A percentile compares a stretch with the other conserved stretches of the same genome.
Conservation (phyloP, 2,329 filamentous ascomycete genomes). For the Ophiostoma sp. region DNA sequence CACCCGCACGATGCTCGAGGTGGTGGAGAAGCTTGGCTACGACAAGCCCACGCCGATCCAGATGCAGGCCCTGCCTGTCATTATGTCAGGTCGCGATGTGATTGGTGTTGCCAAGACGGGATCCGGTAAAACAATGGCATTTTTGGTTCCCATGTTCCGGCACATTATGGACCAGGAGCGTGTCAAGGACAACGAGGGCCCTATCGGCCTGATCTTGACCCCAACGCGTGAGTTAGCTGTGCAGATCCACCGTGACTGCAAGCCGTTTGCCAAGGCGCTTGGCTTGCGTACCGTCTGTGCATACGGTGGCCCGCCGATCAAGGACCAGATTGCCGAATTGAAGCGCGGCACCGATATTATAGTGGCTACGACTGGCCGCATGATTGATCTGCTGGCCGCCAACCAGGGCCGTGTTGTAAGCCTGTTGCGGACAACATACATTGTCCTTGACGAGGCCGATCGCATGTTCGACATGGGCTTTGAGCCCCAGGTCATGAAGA, state of each 20-base stretch:
- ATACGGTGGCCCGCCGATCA: constrained; percentile 92
- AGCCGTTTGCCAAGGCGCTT: constrained; percentile 84
- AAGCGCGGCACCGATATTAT: constrained; percentile 94
- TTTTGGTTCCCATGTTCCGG: constrained; percentile 92
- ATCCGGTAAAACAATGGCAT: constrained; percentile 95
- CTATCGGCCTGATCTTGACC: constrained; percentile 83
- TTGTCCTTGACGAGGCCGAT: constrained; percentile 94
- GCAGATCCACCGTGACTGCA: constrained; percentile 92
- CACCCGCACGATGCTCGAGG: constrained; percentile 77
- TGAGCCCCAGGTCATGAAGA: constrained; percentile 95
- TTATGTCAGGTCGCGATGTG: constrained; percentile 94
- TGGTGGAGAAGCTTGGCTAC: constrained; percentile 75
- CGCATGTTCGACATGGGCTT: constrained; percentile 99
- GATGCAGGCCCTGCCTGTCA: constrained; percentile 85
- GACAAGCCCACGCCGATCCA: constrained; percentile 91
- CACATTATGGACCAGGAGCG: constrained; percentile 92
- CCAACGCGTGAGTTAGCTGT: constrained; percentile 90
- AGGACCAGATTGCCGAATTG: constrained; percentile 93
- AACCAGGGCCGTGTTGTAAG: constrained; percentile 95
- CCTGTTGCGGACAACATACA: constrained; percentile 79
- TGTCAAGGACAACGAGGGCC: constrained; percentile 77
- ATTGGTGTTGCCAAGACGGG: constrained; percentile 97
- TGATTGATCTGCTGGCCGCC: constrained; percentile 90
- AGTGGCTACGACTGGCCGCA: constrained; percentile 87
- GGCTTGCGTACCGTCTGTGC: constrained; percentile 82